Evolutionary conservation across 139 green algal species (phyloP).

Genomic region (Ettlia oleoabundans): DNA sequence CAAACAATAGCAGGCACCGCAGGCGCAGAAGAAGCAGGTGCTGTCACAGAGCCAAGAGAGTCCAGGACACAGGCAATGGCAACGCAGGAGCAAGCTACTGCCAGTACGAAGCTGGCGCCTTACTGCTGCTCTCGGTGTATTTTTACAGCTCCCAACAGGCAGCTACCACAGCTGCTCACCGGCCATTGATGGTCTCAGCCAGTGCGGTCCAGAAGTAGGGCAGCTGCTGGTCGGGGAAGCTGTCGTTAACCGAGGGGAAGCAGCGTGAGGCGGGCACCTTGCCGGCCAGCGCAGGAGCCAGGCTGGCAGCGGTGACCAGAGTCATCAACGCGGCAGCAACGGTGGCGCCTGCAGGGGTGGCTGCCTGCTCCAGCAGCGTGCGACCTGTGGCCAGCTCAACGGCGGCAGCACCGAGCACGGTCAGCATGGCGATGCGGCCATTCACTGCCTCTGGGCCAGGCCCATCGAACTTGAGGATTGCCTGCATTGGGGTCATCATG

Average conservation of each 20-base stretch:
- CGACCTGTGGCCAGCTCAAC: constrained; percentile 28
- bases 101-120: too few species aligned
- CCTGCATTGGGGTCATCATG: not conserved
- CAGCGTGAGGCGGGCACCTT: not conserved
- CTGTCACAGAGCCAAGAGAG: not conserved
- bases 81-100: too few species aligned
- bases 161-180: not conserved
- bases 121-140: too few species aligned
- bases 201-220: constrained; percentile 32
- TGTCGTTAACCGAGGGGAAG: constrained; percentile 33
- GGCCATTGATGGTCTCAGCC: constrained; percentile 19
- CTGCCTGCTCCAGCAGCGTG: not conserved
- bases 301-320: constrained; percentile 1
- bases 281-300: constrained; percentile 31
- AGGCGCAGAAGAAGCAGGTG: not conserved
- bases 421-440: constrained; percentile 80
- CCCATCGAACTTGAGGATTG: constrained; percentile 14
- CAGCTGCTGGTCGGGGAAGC: constrained; percentile 31
- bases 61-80: not conserved
- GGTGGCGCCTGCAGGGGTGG: constrained; percentile 1
- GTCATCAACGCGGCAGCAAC: not conserved
- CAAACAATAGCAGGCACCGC: not conserved
- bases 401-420: constrained; percentile 53
- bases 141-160: too few species aligned
- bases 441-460: constrained; percentile 86